phyloP scores from a whole-genome alignment of 352 stramenopile genomes.

The Phytophthora brassicae region DNA sequence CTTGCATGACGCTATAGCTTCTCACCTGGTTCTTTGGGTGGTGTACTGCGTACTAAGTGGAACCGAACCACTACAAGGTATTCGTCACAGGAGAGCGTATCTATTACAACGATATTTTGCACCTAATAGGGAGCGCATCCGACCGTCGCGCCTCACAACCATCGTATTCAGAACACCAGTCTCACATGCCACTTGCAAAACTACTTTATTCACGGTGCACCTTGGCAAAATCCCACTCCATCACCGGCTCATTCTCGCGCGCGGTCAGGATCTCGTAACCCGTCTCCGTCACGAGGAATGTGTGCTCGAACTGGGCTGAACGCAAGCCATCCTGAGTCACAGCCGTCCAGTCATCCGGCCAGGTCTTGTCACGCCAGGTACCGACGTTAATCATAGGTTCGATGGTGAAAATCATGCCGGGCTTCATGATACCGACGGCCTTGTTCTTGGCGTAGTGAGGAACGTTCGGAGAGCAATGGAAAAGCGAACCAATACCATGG shows the following conservation, averaged over 20 bases:
- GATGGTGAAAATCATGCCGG: constrained; percentile 98
- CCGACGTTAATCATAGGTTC: constrained; percentile 99
- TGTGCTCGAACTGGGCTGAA: constrained; percentile 98
- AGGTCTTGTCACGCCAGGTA: constrained; percentile 89
- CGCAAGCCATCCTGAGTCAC: constrained; percentile 95
- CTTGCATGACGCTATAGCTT: too few species aligned
- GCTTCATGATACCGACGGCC: constrained; percentile 96
- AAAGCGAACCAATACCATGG: constrained; percentile 92
- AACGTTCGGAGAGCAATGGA: background rate
- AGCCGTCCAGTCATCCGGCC: constrained; percentile 98
- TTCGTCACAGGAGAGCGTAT: background rate
- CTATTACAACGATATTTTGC: constrained; percentile 4
- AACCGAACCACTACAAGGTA: too few species aligned
- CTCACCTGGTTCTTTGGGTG: too few species aligned
- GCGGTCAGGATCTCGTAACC: constrained; percentile 97
- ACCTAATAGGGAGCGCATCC: too few species aligned
- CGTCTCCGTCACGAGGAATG: constrained; percentile 97
- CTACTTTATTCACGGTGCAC: constrained; percentile 62
- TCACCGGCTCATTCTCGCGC: constrained; percentile 81
- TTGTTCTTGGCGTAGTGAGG: constrained; percentile 99
- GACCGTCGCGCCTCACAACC: too few species aligned
- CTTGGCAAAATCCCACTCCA: constrained; percentile 79
- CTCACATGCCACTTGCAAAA: background rate
- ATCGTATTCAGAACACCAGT: background rate
- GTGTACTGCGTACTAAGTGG: too few species aligned